phyloP scores from a whole-genome alignment of 306 rosid genomes.

The Medicago arabica region DNA sequence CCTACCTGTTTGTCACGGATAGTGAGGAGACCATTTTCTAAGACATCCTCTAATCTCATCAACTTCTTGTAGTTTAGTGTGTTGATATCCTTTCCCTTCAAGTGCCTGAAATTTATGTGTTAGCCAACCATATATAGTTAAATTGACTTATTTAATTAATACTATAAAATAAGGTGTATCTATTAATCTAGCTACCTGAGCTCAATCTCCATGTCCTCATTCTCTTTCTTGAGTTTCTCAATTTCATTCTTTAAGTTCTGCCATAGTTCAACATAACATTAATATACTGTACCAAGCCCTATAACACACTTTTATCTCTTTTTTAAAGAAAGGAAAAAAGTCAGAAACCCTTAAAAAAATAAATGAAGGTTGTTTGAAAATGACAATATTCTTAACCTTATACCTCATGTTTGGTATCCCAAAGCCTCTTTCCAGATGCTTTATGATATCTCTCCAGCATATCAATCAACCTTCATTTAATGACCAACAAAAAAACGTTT shows the following conservation, averaged over 20 bases:
- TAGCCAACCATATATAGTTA: not conserved
- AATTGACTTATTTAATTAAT: too few species aligned
- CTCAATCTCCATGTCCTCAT: conserved; percentile 79
- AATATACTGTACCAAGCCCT: conserved; percentile 17
- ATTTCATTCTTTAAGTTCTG: conserved; percentile 82
- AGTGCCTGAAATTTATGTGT: conserved; percentile 58
- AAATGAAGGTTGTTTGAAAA: too few species aligned
- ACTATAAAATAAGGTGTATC: not conserved
- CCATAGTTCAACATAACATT: conserved; percentile 2
- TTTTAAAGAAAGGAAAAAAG: not conserved
- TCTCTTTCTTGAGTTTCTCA: conserved; percentile 82
- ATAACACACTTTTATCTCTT: not conserved
- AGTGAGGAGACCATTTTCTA: conserved; percentile 69
- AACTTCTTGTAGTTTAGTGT: conserved; percentile 73
- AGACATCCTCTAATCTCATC: conserved; percentile 63
- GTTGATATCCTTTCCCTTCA: conserved; percentile 84
- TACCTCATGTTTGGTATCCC: conserved; percentile 96
- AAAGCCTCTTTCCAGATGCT: conserved; percentile 63
- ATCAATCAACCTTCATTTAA: conserved; percentile 51
- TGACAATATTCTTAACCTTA: not conserved
- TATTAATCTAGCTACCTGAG: conserved; percentile 52
- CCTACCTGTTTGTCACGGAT: conserved; percentile 61
- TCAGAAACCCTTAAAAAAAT: not conserved
- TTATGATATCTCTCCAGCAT: conserved; percentile 71
- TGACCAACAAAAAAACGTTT: not conserved